Base-by-base conservation (phyloP, 768 basidiomycete species). In the Boletus rubescentipes region DNA sequence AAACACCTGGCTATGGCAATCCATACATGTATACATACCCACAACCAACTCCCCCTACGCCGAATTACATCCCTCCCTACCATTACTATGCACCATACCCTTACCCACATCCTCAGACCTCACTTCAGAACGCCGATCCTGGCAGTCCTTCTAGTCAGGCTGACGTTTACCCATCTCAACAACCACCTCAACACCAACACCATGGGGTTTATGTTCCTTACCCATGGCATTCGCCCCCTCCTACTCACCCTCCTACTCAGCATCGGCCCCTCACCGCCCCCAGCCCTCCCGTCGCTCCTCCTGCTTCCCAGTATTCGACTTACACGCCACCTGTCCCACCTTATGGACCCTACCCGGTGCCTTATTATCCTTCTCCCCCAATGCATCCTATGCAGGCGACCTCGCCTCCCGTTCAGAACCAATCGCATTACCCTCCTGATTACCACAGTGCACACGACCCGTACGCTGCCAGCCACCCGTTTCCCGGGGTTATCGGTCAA, bases 31-130 rank as follows among this genome's bases (percentile, higher is more conserved):
- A 75, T 50, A 72, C 76, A 59, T 70, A 76, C 57, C 79, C 79
- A 59, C 75, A 74, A 58, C 70, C 72, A 49, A 62, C 58, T 29
- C 65, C 72, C 46, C 61, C 71, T 43, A 53, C 66, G 34, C 68
- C 70, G 49, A 75, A 73, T 54, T 82, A 78, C 64, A 70, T 72
- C 46, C 61, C 67, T 50, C 63, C 74, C 34, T 74, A 71, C 47
- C 70, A 68, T 47, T 76, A 79, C 59, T 77, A 79, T 51, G 49
- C 75, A 37, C 73, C 77, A 53, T 85, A 82, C 67, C 66, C 73
- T 37, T 85, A 83, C 64, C 73, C 78, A 76, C 74, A 77, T 49
- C 76, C 77, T 43, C 77, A 77, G 40, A 55, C 70, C 54, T 45
- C 75, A n/a, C 53, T 68, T 29, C 74, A 73, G 69, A 67, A 77